phyloP scores from a whole-genome alignment of 345 rosid species.

The Anastatica hierochuntica region DNA sequence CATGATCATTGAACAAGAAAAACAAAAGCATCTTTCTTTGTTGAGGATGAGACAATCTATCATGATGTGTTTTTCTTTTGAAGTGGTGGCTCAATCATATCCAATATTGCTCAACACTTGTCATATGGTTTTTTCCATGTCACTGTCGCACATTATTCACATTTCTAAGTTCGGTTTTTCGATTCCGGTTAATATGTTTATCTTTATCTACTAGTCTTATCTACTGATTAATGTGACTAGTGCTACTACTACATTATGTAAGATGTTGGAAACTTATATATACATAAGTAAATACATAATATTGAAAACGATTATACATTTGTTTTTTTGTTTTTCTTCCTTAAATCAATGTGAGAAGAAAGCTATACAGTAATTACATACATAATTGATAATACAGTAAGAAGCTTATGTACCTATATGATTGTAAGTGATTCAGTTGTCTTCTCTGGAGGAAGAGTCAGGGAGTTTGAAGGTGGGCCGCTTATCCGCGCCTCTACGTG shows the following conservation, averaged over 20 bases:
- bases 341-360: background rate
- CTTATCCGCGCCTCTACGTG: conserved; percentile 75
- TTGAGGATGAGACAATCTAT: background rate
- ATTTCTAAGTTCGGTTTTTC: too few relatives aligned
- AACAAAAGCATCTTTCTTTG: background rate
- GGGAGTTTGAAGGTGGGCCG: conserved; percentile 79
- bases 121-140: too few relatives aligned
- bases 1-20: background rate
- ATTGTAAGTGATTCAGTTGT: conserved; percentile 21
- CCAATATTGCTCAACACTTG: background rate
- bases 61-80: background rate
- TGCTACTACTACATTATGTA: background rate
- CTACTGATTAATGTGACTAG: too few relatives aligned
- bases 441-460: conserved; percentile 37
- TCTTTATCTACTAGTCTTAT: background rate
- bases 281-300: background rate
- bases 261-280: background rate
- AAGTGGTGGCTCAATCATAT: background rate
- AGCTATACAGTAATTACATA: conserved; percentile 21
- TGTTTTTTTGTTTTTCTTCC: background rate
- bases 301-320: conserved; percentile 3
- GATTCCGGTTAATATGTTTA: too few relatives aligned
- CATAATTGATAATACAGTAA: too few relatives aligned
- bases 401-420: too few relatives aligned
- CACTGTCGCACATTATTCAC: too few relatives aligned